These are phyloP conservation scores for Prunella vulgaris DNA, from an alignment of 257 asterid species.

Conservation along the genomic window DNA sequence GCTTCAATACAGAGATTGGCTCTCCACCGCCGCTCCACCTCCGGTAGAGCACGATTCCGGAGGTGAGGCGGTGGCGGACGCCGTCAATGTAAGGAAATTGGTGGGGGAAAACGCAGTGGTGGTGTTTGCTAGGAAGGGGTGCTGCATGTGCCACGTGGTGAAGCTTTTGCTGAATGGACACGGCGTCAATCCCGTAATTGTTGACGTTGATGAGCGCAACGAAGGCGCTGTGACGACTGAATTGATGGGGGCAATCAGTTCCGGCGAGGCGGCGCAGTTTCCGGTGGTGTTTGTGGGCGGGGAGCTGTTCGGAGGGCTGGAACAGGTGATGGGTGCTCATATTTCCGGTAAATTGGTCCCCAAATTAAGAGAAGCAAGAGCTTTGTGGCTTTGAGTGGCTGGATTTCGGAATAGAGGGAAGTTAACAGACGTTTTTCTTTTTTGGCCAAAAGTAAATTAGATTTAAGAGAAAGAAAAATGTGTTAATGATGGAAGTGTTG, in stretches of 20 bases:
- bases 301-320: constrained; percentile 71
- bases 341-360: constrained; percentile 86
- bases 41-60: constrained; percentile 8
- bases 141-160: constrained; percentile 86
- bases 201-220: constrained; percentile 46
- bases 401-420: constrained; percentile 5
- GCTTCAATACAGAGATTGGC: constrained; percentile 29
- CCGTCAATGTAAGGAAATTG: constrained; percentile 21
- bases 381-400: constrained; percentile 71
- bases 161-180: constrained; percentile 59
- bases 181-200: constrained; percentile 60
- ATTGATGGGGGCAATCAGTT: constrained; percentile 24
- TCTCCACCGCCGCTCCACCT: constrained; percentile 13
- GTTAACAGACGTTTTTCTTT: background rate
- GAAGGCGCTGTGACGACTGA: constrained; percentile 29
- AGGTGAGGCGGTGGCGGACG: background rate
- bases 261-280: constrained; percentile 25
- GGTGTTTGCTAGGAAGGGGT: constrained; percentile 55
- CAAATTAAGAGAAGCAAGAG: constrained; percentile 54
- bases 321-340: constrained; percentile 66
- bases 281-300: constrained; percentile 88
- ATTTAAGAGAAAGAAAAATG: background rate
- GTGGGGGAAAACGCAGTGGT: constrained; percentile 69
- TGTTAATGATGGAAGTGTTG: background rate
- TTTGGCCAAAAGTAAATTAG: background rate